Evolutionary conservation across 129 eudicot species (phyloP), one percentile per base, ranked within the genome.

Genomic region (Flaveria ramosissima): DNA sequence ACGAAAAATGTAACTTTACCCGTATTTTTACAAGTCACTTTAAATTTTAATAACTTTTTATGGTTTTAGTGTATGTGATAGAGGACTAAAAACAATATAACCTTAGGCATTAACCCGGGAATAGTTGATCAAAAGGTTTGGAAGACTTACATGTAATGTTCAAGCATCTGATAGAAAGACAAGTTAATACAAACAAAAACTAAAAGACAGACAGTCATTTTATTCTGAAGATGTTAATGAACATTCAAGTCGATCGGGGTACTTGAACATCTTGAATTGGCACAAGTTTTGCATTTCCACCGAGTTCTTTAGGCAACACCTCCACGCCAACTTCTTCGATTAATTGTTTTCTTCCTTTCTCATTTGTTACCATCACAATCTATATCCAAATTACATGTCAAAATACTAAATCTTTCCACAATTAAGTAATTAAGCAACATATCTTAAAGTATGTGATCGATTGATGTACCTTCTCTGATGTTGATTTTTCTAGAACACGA

Each of bases 401-500:
- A 41, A 53, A 23, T 9, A 30, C 67, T 8, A 21, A 26, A 3
- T 56, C 6, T 47, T 47, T 47, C 16, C 5, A 47, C 6, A 47
- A 2, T 47, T 47, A 47, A 47, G 16, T 47, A 47, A 47, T 10
- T 36, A 47, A 12, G 13, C 15, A 47, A 47, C 52, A 47, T 47
- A 46, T 48, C 53, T 2, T 13, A 59, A 59, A 55, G 64, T 21
- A 21, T 59, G 30, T 20, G 16, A 21, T 11, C 0, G 2, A 4
- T 3, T 0, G 2, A 4, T 0, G 61, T 85, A 88, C 93, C 90
- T 88, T 88, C 57, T 78, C 79, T 30, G 77, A 70, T 36, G 93
- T 88, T 75, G 88, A 88, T 83, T 86, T 85, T 19, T 88, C 90
- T 50, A 88, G 75, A 78, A 88, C 84, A 60, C 69, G 80, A 24